Evolutionary conservation across 257 asterid species (phyloP).

Genomic region (Solanum phureja): DNA sequence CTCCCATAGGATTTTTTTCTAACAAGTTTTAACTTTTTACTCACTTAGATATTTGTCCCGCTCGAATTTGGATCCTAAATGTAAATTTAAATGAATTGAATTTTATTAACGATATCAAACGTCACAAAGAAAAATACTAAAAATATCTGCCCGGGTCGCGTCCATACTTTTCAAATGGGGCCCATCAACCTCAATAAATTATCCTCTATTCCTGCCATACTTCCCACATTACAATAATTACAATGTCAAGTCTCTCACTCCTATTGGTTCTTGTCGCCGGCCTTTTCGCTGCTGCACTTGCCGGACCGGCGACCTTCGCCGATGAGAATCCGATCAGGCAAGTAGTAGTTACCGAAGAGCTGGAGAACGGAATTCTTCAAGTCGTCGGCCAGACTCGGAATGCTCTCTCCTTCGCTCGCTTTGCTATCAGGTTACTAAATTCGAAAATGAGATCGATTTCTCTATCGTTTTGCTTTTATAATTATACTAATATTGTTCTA

Average conservation of each 20-base stretch:
- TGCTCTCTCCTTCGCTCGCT: conserved; percentile 76
- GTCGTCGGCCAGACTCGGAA: conserved; percentile 56
- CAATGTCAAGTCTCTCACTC: conserved; percentile 38
- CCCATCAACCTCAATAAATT: neutral
- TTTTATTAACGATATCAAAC: too few species aligned
- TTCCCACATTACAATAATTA: neutral
- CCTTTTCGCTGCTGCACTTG: conserved; percentile 15
- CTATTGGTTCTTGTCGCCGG: conserved; percentile 2
- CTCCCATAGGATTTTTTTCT: neutral
- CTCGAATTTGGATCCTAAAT: too few species aligned
- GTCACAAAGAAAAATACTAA: neutral
- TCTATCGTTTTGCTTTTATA: neutral
- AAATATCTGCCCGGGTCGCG: neutral
- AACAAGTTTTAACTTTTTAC: neutral
- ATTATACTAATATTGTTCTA: neutral
- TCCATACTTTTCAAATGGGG: neutral
- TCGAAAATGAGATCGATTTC: neutral
- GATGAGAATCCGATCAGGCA: conserved; percentile 80
- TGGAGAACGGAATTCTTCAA: conserved; percentile 43
- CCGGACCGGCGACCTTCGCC: conserved; percentile 25
- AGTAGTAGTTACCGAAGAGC: conserved; percentile 55
- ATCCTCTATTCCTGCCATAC: neutral
- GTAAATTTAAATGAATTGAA: too few species aligned
- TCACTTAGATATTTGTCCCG: neutral
- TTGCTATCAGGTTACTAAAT: conserved; percentile 51